A percentile compares a stretch with the other conserved stretches of the same genome.
Evolutionary conservation across 768 basidiomycete species (phyloP).

Genomic region (Rickenella mellea): DNA sequence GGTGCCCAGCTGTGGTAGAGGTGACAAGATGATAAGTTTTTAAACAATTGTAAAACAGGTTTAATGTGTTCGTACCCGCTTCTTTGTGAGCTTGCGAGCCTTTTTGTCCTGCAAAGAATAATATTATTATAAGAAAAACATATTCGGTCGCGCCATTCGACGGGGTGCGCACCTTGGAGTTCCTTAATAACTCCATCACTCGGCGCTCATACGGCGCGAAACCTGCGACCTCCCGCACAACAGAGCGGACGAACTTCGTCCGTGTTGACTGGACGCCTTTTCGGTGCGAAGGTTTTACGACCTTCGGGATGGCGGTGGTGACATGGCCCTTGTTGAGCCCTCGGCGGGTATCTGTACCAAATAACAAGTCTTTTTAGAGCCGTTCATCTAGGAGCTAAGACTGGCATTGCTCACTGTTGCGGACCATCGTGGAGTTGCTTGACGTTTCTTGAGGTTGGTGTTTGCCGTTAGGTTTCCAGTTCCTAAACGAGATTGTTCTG

Average conservation of each 20-base stretch:
- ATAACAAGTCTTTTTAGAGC: background rate
- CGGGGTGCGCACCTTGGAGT: conserved; percentile 71
- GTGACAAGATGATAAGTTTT: background rate
- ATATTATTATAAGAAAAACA: no score
- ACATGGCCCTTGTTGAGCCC: conserved; percentile 86
- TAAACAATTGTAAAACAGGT: background rate
- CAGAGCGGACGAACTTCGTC: conserved; percentile 87
- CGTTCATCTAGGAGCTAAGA: background rate
- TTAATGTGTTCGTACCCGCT: conserved; percentile 56
- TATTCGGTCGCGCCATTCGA: no score
- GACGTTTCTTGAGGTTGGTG: conserved; percentile 39
- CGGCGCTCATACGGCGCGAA: conserved; percentile 97
- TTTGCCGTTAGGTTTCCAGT: background rate
- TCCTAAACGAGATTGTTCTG: conserved; percentile 3
- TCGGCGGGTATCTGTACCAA: conserved; percentile 60
- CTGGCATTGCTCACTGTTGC: conserved; percentile 51
- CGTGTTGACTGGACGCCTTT: conserved; percentile 87
- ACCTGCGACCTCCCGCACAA: conserved; percentile 94
- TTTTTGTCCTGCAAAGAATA: conserved; percentile 77
- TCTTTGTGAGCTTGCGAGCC: conserved; percentile 98
- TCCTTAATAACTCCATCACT: conserved; percentile 96
- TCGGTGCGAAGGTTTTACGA: conserved; percentile 73
- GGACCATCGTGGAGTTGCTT: conserved; percentile 67
- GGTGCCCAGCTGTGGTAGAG: conserved; percentile 72
- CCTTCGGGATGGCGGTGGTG: conserved; percentile 75